These are phyloP conservation scores for Colletotrichum chrysophilum DNA, from an alignment of 2,329 filamentous ascomycete species.

Conservation along the genomic window DNA sequence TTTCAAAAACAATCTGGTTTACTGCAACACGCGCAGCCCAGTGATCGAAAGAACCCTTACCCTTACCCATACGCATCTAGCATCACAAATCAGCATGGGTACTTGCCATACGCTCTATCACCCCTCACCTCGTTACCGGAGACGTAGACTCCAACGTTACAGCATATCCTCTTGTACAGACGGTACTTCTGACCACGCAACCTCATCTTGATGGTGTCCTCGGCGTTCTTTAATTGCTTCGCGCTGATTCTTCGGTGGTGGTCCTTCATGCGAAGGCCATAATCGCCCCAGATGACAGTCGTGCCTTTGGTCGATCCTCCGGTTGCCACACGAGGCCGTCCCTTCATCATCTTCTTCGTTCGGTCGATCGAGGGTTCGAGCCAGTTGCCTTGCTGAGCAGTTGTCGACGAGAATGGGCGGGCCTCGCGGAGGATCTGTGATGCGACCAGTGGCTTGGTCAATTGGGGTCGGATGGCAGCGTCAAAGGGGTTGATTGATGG, in stretches of 20 bases:
- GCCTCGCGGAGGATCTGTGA: constrained; percentile 47
- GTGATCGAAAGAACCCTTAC: constrained; percentile 96
- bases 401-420: constrained; percentile 77
- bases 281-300: constrained; percentile 95
- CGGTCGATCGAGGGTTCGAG: constrained; percentile 78
- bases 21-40: constrained; percentile 92
- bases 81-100: background rate
- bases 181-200: constrained; percentile 91
- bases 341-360: constrained; percentile 91
- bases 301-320: constrained; percentile 92
- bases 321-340: constrained; percentile 84
- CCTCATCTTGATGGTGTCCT: constrained; percentile 89
- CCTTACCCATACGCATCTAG: constrained; percentile 96
- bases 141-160: constrained; percentile 93
- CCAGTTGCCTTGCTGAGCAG: constrained; percentile 70
- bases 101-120: background rate
- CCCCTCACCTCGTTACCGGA: constrained; percentile 85
- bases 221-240: constrained; percentile 84
- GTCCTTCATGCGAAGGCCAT: constrained; percentile 90
- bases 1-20: constrained; percentile 89
- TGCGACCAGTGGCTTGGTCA: constrained; percentile 30
- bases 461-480: constrained; percentile 34
- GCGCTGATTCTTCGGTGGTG: constrained; percentile 91
- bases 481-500: constrained; percentile 43
- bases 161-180: constrained; percentile 87